Base-by-base conservation (phyloP, 2,329 filamentous ascomycete species). In the Xylaria arbuscula region DNA sequence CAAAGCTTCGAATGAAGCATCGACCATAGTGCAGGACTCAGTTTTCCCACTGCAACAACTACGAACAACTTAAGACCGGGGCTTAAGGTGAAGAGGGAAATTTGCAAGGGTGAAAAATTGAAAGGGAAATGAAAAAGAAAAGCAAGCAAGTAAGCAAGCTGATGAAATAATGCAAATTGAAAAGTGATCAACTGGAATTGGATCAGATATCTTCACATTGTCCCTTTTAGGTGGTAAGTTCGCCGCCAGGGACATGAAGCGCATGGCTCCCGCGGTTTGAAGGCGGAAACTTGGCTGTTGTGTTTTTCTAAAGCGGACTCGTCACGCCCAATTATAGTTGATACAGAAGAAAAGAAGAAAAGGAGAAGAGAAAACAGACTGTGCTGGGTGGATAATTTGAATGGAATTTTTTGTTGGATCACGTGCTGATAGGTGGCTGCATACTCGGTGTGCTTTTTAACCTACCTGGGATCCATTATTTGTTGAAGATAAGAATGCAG, bases 311-410 rank as follows among this genome's bases (percentile, higher is more conserved):
- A 85, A 86, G 87, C 88, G 86, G 84, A 84, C 89, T 92, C 91
- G 87, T 94, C 91, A 91, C 85, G 80, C 88, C 89, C 90, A 90
- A 87, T 88, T 88, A 57, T 93, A 93, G 90, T 93, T 93, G 89
- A 81, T 88, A 81, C 79, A 82, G 85, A 86, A 82, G 82, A 81
- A 83, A 80, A 73, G 75, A 79, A 70, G 72, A 62, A 62, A 67
- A 54, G 62, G 66, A 47, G 60, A 62, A 71, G 71, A 42, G 61
- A 58, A 47, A 45, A n/a, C 8, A 13, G n/a, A 17, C 15, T 42
- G 34, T 17, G n/a, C 50, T 9, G 57, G 32, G 17, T 47, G n/a
- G 28, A 28, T 28, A 28, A 28, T 28, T 28, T 28, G 28, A 28
- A 28, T 28, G 60, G 36, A 42, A 13, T n/a, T 0, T 42, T 36